Conservation (phyloP, 768 basidiomycete species). For the Trametes meyenii region DNA sequence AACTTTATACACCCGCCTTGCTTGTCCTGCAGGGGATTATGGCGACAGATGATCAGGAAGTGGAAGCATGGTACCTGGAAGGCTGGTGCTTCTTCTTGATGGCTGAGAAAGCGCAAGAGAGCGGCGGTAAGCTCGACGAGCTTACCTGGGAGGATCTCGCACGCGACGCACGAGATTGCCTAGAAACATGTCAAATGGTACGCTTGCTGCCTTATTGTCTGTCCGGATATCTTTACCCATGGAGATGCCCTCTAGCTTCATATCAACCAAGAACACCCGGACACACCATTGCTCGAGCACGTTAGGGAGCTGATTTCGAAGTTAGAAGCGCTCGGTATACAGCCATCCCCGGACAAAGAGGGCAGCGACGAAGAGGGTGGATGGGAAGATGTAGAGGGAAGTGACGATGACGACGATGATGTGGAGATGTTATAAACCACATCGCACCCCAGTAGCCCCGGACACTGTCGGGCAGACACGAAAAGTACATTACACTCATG, state of each 20-base stretch:
- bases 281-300: conserved; percentile 76
- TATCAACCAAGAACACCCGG: conserved; percentile 69
- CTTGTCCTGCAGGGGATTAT: conserved; percentile 79
- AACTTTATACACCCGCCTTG: conserved; percentile 70
- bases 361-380: conserved; percentile 54
- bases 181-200: conserved; percentile 83
- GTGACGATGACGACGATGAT: conserved; percentile 50
- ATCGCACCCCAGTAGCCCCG: not conserved
- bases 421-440: conserved; percentile 44
- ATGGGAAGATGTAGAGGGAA: conserved; percentile 65
- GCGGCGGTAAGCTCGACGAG: conserved; percentile 45
- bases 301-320: conserved; percentile 70
- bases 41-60: conserved; percentile 79
- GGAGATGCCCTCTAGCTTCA: conserved; percentile 55
- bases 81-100: conserved; percentile 92
- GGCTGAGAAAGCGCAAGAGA: conserved; percentile 70
- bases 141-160: conserved; percentile 79
- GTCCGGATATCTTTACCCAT: not conserved
- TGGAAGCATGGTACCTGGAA: conserved; percentile 93
- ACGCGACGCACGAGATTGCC: conserved; percentile 74
- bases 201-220: conserved; percentile 28
- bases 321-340: conserved; percentile 68
- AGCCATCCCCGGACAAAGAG: conserved; percentile 60
- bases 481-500: too few species aligned
- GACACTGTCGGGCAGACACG: too few species aligned